phyloP scores from a whole-genome alignment of 1,139 yeast genomes.

The Kodamaea derodonti region DNA sequence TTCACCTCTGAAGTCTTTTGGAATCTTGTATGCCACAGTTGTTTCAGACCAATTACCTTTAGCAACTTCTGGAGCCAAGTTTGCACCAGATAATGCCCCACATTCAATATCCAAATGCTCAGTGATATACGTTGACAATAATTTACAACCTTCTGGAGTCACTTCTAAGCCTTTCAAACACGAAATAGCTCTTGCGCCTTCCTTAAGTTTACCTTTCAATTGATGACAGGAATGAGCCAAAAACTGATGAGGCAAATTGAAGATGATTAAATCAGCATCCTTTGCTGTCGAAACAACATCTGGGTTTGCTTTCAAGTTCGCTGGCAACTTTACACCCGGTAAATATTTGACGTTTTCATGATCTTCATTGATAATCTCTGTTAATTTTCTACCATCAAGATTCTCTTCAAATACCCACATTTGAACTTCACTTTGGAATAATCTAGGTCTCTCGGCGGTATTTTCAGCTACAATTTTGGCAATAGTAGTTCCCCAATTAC shows the following conservation, averaged over 20 bases:
- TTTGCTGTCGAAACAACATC: conserved; percentile 34
- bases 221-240: conserved; percentile 35
- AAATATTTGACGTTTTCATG: conserved; percentile 46
- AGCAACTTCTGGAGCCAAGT: conserved; percentile 48
- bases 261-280: conserved; percentile 44
- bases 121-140: conserved; percentile 40
- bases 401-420: conserved; percentile 50
- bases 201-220: conserved; percentile 38
- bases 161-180: conserved; percentile 50
- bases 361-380: conserved; percentile 40
- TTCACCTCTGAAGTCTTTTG: conserved; percentile 37
- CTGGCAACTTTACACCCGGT: conserved; percentile 42
- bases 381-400: conserved; percentile 39
- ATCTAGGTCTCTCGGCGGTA: conserved; percentile 35
- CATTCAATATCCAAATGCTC: conserved; percentile 42
- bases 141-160: conserved; percentile 41
- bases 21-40: conserved; percentile 42
- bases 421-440: conserved; percentile 36
- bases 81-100: conserved; percentile 49
- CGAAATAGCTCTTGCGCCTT: conserved; percentile 41
- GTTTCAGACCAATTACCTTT: conserved; percentile 49
- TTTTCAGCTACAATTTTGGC: conserved; percentile 47
- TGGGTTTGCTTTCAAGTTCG: conserved; percentile 41
- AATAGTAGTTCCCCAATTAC: conserved; percentile 50
- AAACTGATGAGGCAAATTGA: conserved; percentile 49